These are phyloP conservation scores for Termitomyces sp. DNA, from an alignment of 768 basidiomycete species.

Conservation along the genomic window DNA sequence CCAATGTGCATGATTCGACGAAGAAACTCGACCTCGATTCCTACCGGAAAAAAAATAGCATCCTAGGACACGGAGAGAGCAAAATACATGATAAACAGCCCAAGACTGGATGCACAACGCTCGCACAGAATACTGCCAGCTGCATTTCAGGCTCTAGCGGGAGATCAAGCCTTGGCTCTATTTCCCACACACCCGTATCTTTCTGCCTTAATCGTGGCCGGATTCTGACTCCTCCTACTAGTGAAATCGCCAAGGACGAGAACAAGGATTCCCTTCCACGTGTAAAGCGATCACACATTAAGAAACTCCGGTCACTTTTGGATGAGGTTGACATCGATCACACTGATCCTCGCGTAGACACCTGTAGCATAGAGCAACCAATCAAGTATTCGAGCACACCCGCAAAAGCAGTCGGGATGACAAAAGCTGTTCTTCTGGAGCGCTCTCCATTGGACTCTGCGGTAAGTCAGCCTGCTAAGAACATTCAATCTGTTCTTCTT, in stretches of 20 bases:
- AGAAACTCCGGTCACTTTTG: constrained; percentile 5
- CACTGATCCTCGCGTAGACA: background rate
- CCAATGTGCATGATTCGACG: background rate
- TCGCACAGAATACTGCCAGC: constrained; percentile 1
- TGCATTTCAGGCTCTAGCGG: background rate
- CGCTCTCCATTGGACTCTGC: background rate
- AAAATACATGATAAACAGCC: constrained; percentile 26
- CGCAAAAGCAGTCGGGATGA: constrained; percentile 16
- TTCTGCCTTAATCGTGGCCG: background rate
- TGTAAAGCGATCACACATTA: constrained; percentile 4
- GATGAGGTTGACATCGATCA: constrained; percentile 11
- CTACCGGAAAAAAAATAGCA: constrained; percentile 4
- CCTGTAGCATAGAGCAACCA: background rate
- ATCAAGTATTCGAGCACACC: constrained; percentile 2
- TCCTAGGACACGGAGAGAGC: constrained; percentile 9
- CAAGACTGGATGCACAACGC: constrained; percentile 8
- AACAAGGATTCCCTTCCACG: constrained; percentile 4
- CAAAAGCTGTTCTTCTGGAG: constrained; percentile 12
- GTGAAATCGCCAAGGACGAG: constrained; percentile 15
- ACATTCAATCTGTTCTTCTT: background rate
- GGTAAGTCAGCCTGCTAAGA: background rate
- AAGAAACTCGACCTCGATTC: background rate
- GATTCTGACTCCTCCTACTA: constrained; percentile 12
- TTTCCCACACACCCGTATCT: background rate
- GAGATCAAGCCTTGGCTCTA: background rate